Evolutionary conservation across 2,329 filamentous ascomycete species (phyloP).

Genomic region (Aspergillus brasiliensis): DNA sequence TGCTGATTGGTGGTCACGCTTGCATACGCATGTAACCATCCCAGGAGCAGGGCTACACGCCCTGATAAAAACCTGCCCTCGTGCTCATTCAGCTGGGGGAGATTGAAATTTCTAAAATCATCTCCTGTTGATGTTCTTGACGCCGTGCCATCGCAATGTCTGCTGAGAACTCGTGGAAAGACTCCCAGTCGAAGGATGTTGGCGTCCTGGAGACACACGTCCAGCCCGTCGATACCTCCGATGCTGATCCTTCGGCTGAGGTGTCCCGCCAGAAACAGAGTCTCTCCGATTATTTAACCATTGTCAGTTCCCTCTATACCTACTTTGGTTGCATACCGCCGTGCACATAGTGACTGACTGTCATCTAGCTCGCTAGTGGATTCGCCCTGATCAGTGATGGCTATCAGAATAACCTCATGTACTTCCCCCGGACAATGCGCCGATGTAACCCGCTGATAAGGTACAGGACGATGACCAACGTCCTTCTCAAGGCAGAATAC

Average conservation of each 20-base stretch:
- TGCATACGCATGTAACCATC: not conserved
- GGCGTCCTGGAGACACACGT: not conserved
- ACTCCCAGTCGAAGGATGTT: not conserved
- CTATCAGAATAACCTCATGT: constrained; percentile 9
- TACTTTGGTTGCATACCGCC: too few species aligned
- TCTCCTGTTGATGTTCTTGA: not conserved
- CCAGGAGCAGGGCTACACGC: not conserved
- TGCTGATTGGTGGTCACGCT: not conserved
- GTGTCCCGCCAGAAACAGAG: not conserved
- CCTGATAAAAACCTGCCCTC: not conserved
- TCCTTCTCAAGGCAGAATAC: constrained; percentile 1
- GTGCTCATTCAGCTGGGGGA: not conserved
- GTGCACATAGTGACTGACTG: not conserved
- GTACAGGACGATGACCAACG: constrained; percentile 3
- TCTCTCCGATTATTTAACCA: not conserved
- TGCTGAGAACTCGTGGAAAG: not conserved
- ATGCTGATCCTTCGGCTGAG: not conserved
- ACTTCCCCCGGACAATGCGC: not conserved
- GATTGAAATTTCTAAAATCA: too few species aligned
- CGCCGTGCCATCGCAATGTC: not conserved
- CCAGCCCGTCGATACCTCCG: not conserved
- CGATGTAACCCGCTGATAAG: not conserved
- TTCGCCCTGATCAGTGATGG: constrained; percentile 9
- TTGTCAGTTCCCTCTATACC: not conserved
- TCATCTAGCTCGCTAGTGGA: constrained; percentile 1